Percentiles rank a stretch among this genome's conserved stretches.
phyloP scores from a whole-genome alignment of 2,329 filamentous ascomycete genomes.

The Aspergillus sp. region DNA sequence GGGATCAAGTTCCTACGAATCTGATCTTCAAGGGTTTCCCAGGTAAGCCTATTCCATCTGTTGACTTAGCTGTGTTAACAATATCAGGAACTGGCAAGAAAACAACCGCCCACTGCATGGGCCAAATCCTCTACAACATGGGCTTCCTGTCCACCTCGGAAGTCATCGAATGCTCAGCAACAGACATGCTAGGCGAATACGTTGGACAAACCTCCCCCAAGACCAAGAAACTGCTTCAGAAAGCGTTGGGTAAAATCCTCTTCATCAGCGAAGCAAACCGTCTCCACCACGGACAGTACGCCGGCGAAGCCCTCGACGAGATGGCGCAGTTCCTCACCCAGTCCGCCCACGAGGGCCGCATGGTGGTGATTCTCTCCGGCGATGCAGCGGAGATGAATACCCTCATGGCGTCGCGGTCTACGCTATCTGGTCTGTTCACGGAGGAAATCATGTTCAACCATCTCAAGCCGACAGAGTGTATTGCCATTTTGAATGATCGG shows the following conservation, averaged over 20 bases:
- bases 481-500: no score
- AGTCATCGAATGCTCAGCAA: conserved; percentile 61
- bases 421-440: not conserved
- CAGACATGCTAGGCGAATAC: conserved; percentile 62
- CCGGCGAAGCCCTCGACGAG: conserved; percentile 38
- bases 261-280: conserved; percentile 68
- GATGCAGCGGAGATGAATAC: not conserved
- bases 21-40: conserved; percentile 6
- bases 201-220: conserved; percentile 65
- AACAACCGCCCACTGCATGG: conserved; percentile 64
- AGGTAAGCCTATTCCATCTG: conserved; percentile 7
- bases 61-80: no score
- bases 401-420: not conserved
- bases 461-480: no score
- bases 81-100: conserved; percentile 61
- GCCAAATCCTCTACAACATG: conserved; percentile 67
- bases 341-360: not conserved
- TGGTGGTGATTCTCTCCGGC: not conserved
- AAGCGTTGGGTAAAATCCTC: conserved; percentile 58
- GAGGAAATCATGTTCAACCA: not conserved
- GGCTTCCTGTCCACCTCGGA: conserved; percentile 58
- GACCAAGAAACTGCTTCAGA: conserved; percentile 54
- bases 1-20: not conserved
- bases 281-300: conserved; percentile 51
- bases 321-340: conserved; percentile 1